Evolutionary conservation across 768 basidiomycete species (phyloP).

Genomic region (Mycena amicta): DNA sequence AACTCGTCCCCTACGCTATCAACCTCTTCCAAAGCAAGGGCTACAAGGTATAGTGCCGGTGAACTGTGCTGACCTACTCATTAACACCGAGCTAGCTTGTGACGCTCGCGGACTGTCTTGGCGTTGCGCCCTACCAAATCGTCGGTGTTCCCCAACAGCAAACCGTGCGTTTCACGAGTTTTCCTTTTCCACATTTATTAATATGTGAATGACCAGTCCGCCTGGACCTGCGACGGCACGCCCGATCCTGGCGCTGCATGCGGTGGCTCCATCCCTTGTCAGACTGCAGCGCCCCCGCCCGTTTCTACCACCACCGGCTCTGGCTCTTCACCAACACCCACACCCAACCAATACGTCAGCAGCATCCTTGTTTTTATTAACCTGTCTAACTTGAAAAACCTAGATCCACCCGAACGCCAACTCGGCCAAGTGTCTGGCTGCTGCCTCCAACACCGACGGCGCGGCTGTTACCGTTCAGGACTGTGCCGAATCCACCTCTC

Average conservation of each 20-base stretch:
- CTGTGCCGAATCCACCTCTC: neutral
- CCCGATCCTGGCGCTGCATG: conserved; percentile 12
- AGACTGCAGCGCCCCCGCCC: conserved; percentile 11
- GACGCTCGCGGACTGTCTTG: conserved; percentile 43
- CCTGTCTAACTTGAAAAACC: no score
- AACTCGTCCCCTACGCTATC: conserved; percentile 10
- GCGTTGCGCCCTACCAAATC: conserved; percentile 34
- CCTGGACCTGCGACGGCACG: conserved; percentile 11
- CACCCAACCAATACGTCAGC: neutral
- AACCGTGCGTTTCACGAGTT: neutral
- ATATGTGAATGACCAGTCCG: neutral
- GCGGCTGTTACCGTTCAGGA: conserved; percentile 10
- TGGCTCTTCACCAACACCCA: neutral
- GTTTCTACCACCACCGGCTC: conserved; percentile 6
- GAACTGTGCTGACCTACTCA: neutral
- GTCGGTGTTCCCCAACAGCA: conserved; percentile 23
- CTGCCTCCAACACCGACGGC: conserved; percentile 11
- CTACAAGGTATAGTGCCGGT: conserved; percentile 27
- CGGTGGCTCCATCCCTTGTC: conserved; percentile 19
- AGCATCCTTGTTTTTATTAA: no score
- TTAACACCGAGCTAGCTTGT: conserved; percentile 30
- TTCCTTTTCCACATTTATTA: neutral
- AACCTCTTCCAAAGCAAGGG: conserved; percentile 23
- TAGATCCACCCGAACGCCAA: neutral
- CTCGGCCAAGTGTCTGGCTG: conserved; percentile 11